These are phyloP conservation scores for Oryza meyeriana DNA, from an alignment of 176 grass and related monocot species.

Conservation along the genomic window DNA sequence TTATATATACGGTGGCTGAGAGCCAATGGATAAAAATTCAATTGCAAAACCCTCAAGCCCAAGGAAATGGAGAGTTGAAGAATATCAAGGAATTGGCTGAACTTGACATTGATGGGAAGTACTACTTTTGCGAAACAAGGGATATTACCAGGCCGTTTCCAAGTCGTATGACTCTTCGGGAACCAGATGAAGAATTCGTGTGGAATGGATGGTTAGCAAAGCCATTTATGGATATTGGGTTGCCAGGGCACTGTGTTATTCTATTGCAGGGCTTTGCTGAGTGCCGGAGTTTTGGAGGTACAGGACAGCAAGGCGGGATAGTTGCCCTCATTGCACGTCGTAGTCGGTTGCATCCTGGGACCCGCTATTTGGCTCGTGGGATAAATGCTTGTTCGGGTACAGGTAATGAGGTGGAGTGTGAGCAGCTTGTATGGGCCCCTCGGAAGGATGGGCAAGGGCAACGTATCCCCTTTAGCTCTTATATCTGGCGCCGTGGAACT, in stretches of 20 bases:
- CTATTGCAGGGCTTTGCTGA: conserved; percentile 98
- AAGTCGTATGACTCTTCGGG: conserved; percentile 47
- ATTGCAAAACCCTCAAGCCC: conserved; percentile 77
- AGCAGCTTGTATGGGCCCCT: conserved; percentile 89
- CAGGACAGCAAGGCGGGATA: conserved; percentile 58
- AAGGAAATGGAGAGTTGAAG: conserved; percentile 76
- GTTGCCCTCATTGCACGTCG: conserved; percentile 94
- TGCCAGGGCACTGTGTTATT: conserved; percentile 77
- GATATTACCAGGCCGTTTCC: conserved; percentile 91
- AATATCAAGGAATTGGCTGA: conserved; percentile 75
- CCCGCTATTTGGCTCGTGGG: conserved; percentile 94
- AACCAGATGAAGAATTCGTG: conserved; percentile 88
- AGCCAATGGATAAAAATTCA: conserved; percentile 90
- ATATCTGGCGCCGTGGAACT: conserved; percentile 90
- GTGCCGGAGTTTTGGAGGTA: conserved; percentile 69
- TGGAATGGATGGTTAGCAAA: conserved; percentile 97
- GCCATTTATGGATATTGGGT: conserved; percentile 83
- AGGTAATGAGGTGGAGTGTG: conserved; percentile 97
- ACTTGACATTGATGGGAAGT: conserved; percentile 95
- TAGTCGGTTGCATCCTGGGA: conserved; percentile 95
- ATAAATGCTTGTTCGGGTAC: conserved; percentile 95
- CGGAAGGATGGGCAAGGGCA: conserved; percentile 39
- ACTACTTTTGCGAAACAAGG: conserved; percentile 96
- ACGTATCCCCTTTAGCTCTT: conserved; percentile 69
- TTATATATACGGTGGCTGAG: conserved; percentile 68